phyloP scores from a whole-genome alignment of 2,329 filamentous ascomycete species.

The Aulographum hederae region DNA sequence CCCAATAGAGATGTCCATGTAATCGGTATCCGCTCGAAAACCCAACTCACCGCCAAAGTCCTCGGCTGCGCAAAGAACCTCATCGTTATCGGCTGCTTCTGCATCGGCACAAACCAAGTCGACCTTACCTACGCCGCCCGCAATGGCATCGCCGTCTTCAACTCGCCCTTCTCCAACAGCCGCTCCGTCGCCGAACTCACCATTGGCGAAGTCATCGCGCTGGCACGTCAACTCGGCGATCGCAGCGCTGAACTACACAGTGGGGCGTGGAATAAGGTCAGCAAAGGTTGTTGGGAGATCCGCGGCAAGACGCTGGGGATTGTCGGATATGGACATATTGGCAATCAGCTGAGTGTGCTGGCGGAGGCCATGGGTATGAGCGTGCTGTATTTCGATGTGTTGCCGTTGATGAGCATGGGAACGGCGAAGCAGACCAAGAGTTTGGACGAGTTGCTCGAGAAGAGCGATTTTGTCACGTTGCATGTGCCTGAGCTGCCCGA shows the following conservation, averaged over 20 bases:
- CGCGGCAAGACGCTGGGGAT: slow-evolving; percentile 94
- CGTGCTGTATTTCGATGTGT: slow-evolving; percentile 91
- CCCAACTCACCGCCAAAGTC: slow-evolving; percentile 74
- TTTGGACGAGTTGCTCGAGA: slow-evolving; percentile 55
- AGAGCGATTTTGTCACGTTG: slow-evolving; percentile 81
- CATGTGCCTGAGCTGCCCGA: slow-evolving; percentile 90
- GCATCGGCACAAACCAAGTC: slow-evolving; percentile 94
- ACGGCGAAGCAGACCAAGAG: slow-evolving; percentile 68
- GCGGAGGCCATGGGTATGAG: slow-evolving; percentile 97
- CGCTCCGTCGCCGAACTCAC: slow-evolving; percentile 92
- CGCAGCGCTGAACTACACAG: slow-evolving; percentile 87
- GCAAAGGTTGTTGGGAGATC: slow-evolving; percentile 92
- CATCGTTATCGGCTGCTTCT: slow-evolving; percentile 94
- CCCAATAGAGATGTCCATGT: slow-evolving; percentile 69
- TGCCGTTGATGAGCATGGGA: slow-evolving; percentile 87
- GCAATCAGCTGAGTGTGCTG: slow-evolving; percentile 83
- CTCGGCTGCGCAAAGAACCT: slow-evolving; percentile 82
- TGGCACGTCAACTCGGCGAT: slow-evolving; percentile 84
- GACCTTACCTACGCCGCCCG: slow-evolving; percentile 67
- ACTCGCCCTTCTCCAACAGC: slow-evolving; percentile 96
- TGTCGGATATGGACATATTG: slow-evolving; percentile 93
- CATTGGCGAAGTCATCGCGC: slow-evolving; percentile 78
- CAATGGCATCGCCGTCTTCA: slow-evolving; percentile 91
- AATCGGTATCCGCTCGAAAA: slow-evolving; percentile 96
- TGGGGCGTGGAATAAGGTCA: slow-evolving; percentile 97